Base-by-base conservation (phyloP, 1,139 yeast genomes). In the Saccharomyces uvarum region DNA sequence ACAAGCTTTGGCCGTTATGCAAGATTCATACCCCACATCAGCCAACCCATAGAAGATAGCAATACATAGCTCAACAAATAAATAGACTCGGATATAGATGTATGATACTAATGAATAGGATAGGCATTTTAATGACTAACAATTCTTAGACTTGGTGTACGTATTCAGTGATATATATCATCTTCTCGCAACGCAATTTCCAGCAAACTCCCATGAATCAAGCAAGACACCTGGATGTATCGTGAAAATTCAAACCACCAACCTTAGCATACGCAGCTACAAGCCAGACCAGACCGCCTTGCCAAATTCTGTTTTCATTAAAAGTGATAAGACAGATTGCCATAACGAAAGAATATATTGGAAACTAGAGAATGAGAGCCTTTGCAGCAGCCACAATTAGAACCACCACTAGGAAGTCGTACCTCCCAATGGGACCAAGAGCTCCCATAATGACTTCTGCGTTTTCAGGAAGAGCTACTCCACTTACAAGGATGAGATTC, bases 401-500 rank as follows among this genome's bases (percentile, higher is more conserved):
- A 24, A 38, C 49, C 49, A 28, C 49, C 3, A 2, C 49, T 11
- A 47, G 49, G 38, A 31, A 28, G 21, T 19, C 49, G 19, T 16
- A 13, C 33, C 7, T 31, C 24, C 33, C 21, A 47, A 8, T 6
- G 24, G 44, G 13, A 38, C 44, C 44, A 38, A 38, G 44, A 38
- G 8, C 44, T 3, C n/a, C 44, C 19, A 3, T 38, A 4, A 16
- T 38, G 44, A 38, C 44, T 2, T 16, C 44, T 16, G 4, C 44
- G 7, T 38, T 38, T 38, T 2, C 7, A 16, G 19, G 24, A 4
- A 16, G 13, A 14, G 44, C 5, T 4, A 16, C 24, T 16, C 24
- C 44, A 16, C 9, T 38, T 11, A 38, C 24, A 38, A 38, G n/a
- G 19, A 14, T 47, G 48, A 63, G 67, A 58, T 57, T 57, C 16